phyloP scores from a whole-genome alignment of 1,284 basidiomycete genomes.

The Cutaneotrichosporon daszewskae region DNA sequence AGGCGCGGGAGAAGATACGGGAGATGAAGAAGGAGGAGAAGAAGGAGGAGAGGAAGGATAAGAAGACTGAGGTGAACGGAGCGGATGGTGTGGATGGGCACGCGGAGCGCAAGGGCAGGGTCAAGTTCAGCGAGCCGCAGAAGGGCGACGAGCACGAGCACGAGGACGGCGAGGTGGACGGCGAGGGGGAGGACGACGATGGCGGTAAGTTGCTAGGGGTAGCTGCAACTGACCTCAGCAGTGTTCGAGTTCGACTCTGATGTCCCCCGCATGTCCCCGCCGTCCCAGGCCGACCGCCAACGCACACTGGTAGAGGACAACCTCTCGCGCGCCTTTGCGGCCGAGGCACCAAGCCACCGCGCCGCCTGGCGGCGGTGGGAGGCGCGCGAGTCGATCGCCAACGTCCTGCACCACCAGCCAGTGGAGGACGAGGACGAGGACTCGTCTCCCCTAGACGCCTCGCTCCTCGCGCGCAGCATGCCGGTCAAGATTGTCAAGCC shows the following conservation, averaged over 20 bases:
- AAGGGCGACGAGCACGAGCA: slow-evolving; percentile 9
- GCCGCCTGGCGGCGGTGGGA: slow-evolving; percentile 37
- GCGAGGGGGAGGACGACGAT: background rate
- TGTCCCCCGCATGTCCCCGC: slow-evolving; percentile 7
- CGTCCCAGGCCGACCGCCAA: slow-evolving; percentile 10
- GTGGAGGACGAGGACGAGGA: slow-evolving; percentile 21
- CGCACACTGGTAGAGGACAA: slow-evolving; percentile 40
- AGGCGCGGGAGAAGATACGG: slow-evolving; percentile 1
- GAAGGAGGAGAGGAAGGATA: background rate
- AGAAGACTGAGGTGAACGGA: background rate
- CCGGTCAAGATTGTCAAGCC: slow-evolving; percentile 37
- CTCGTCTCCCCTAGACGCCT: slow-evolving; percentile 5
- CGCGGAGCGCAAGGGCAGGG: slow-evolving; percentile 2
- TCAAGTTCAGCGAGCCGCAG: slow-evolving; percentile 12
- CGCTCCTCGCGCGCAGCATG: slow-evolving; percentile 34
- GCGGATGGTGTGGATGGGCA: background rate
- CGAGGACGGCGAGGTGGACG: slow-evolving; percentile 3
- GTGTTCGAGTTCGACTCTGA: slow-evolving; percentile 48
- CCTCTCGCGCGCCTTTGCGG: slow-evolving; percentile 42
- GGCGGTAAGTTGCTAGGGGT: slow-evolving; percentile 14
- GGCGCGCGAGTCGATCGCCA: slow-evolving; percentile 20
- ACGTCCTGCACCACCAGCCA: slow-evolving; percentile 9
- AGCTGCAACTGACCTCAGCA: slow-evolving; percentile 23
- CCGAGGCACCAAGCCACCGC: slow-evolving; percentile 45
- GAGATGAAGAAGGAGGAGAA: slow-evolving; percentile 6